phyloP scores from a whole-genome alignment of 345 rosid genomes.

The Odontarrhena argentea region DNA sequence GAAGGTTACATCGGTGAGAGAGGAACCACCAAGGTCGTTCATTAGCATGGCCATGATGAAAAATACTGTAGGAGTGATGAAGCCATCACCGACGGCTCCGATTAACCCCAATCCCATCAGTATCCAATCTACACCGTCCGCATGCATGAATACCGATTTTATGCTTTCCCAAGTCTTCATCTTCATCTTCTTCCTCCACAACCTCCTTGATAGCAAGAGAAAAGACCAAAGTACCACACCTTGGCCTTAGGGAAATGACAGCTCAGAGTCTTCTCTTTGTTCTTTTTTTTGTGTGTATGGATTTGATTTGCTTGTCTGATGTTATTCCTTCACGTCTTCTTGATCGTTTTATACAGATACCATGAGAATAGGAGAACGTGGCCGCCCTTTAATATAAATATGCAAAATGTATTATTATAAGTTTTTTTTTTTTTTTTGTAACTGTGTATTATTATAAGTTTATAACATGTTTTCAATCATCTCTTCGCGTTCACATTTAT shows the following conservation, averaged over 20 bases:
- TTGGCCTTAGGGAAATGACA: constrained; percentile 15
- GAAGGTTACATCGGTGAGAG: constrained; percentile 36
- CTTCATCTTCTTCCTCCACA: constrained; percentile 23
- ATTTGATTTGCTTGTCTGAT: too few relatives aligned
- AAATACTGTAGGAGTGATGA: constrained; percentile 50
- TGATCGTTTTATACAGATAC: too few relatives aligned
- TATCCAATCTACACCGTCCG: constrained; percentile 56
- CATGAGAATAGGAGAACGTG: too few relatives aligned
- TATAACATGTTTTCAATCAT: too few relatives aligned
- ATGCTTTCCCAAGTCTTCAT: constrained; percentile 40
- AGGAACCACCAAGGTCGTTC: constrained; percentile 60
- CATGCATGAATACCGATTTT: constrained; percentile 63
- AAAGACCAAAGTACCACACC: not conserved
- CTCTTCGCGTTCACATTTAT: too few relatives aligned
- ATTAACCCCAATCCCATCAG: constrained; percentile 66
- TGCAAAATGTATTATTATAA: too few relatives aligned
- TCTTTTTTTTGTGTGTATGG: too few relatives aligned
- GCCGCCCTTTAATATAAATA: too few relatives aligned
- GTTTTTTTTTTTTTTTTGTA: too few relatives aligned
- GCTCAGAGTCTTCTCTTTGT: too few relatives aligned
- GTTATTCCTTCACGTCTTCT: too few relatives aligned
- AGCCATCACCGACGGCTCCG: constrained; percentile 75
- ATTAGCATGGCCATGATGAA: constrained; percentile 52
- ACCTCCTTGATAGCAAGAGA: constrained; percentile 10
- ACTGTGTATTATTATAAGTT: too few relatives aligned